Evolutionary conservation across 352 stramenopile genomes (phyloP).

Genomic region (Globisporangium sylvaticum): DNA sequence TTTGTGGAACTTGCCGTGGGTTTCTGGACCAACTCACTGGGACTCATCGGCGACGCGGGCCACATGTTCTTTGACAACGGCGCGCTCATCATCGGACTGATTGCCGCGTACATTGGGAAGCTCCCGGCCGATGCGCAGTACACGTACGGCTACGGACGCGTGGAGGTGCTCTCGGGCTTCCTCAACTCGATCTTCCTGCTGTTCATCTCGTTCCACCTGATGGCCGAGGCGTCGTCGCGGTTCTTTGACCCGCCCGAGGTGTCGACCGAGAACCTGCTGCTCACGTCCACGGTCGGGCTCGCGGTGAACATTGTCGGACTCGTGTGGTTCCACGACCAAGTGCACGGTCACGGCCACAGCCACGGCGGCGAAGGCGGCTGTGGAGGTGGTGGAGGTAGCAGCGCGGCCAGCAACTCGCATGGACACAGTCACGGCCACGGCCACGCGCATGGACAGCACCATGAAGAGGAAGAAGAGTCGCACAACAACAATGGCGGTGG

Average conservation of each 20-base stretch:
- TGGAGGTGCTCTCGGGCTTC: slow-evolving; percentile 86
- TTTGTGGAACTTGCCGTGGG: slow-evolving; percentile 83
- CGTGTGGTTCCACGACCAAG: slow-evolving; percentile 88
- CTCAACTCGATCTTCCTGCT: slow-evolving; percentile 84
- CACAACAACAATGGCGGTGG: slow-evolving; percentile 8
- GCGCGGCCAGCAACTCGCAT: slow-evolving; percentile 25
- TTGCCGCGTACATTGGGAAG: slow-evolving; percentile 78
- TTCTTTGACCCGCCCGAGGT: slow-evolving; percentile 75
- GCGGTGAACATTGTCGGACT: slow-evolving; percentile 86
- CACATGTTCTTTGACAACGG: slow-evolving; percentile 90
- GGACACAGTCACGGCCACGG: slow-evolving; percentile 55
- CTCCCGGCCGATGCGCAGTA: slow-evolving; percentile 66
- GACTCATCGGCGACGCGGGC: slow-evolving; percentile 80
- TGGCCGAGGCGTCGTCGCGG: slow-evolving; percentile 69
- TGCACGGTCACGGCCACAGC: slow-evolving; percentile 71
- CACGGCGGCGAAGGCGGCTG: slow-evolving; percentile 31
- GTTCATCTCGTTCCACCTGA: slow-evolving; percentile 80
- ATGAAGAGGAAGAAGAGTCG: slow-evolving; percentile 5
- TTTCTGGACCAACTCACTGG: slow-evolving; percentile 82
- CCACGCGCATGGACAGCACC: slow-evolving; percentile 11
- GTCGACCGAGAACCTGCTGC: slow-evolving; percentile 78
- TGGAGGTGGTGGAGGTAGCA: slow-evolving; percentile 28
- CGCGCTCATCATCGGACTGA: slow-evolving; percentile 79
- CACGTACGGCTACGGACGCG: slow-evolving; percentile 84
- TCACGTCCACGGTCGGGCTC: slow-evolving; percentile 80